phyloP scores from a whole-genome alignment of 352 stramenopile species.

The Pilasporangium apinafurcum region DNA sequence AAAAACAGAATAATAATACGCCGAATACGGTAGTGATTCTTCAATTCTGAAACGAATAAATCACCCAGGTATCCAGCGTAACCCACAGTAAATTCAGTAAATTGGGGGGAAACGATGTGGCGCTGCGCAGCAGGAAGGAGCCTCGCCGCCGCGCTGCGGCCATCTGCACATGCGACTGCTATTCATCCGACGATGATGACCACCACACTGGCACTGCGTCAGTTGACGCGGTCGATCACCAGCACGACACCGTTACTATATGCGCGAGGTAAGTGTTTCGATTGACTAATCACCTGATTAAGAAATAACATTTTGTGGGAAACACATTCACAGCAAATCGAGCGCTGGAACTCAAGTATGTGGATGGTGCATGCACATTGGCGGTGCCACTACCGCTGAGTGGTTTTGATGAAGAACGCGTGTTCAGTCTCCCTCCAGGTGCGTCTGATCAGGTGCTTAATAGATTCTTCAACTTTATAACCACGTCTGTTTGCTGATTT shows the following conservation, averaged over 20 bases:
- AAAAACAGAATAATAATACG: not conserved
- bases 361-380: constrained; percentile 66
- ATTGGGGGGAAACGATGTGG: constrained; percentile 1
- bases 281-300: not conserved
- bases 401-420: constrained; percentile 71
- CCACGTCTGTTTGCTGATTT: not conserved
- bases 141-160: not conserved
- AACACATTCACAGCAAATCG: constrained; percentile 13
- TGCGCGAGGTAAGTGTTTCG: constrained; percentile 5
- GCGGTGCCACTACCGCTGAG: constrained; percentile 72
- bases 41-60: too few species aligned
- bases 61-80: too few species aligned
- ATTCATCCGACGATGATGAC: too few species aligned
- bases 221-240: constrained; percentile 10
- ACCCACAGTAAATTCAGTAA: constrained; percentile 1
- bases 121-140: not conserved
- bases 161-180: too few species aligned
- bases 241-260: constrained; percentile 5
- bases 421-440: constrained; percentile 72
- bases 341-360: constrained; percentile 76
- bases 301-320: not conserved
- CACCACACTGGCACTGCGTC: constrained; percentile 4
- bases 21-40: not conserved
- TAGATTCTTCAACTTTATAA: not conserved
- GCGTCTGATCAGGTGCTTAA: constrained; percentile 1